Conservation (phyloP, 805 yeast genomes). For the Yarrowia porcina region DNA sequence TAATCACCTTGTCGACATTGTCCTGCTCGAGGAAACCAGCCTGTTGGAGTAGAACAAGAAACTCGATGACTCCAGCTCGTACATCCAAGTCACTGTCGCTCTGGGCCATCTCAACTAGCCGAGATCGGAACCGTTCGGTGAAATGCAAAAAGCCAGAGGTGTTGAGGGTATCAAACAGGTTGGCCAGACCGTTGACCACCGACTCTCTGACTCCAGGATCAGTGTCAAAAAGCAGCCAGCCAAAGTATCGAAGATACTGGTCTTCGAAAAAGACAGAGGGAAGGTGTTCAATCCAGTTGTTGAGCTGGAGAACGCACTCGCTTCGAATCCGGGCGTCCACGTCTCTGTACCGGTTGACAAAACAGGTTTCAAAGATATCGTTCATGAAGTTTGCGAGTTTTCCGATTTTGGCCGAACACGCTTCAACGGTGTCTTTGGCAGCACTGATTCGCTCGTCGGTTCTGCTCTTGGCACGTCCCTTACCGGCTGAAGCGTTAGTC, state of each 20-base stretch:
- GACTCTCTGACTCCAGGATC: conserved; percentile 59
- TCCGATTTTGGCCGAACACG: conserved; percentile 34
- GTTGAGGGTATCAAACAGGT: conserved; percentile 46
- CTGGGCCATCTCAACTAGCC: conserved; percentile 61
- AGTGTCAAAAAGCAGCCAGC: conserved; percentile 80
- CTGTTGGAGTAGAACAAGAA: conserved; percentile 54
- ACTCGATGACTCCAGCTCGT: conserved; percentile 48
- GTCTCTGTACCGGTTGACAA: conserved; percentile 77
- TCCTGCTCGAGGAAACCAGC: conserved; percentile 62
- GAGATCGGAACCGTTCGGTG: conserved; percentile 65
- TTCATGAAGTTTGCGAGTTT: conserved; percentile 48
- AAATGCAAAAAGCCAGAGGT: conserved; percentile 73
- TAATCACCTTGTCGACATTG: conserved; percentile 48
- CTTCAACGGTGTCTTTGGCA: conserved; percentile 21
- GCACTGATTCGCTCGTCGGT: conserved; percentile 19
- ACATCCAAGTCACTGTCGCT: conserved; percentile 57
- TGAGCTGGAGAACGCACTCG: conserved; percentile 61
- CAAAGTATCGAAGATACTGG: conserved; percentile 69
- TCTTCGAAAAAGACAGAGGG: conserved; percentile 73
- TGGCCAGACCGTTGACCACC: conserved; percentile 54
- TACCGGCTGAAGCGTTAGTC: not conserved
- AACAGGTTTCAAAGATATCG: conserved; percentile 64
- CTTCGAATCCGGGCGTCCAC: conserved; percentile 67
- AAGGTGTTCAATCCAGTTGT: conserved; percentile 66
- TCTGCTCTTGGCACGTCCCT: conserved; percentile 15